phyloP scores from a whole-genome alignment of 202 grass and related monocot genomes.

The Hordeum pubiflorum region DNA sequence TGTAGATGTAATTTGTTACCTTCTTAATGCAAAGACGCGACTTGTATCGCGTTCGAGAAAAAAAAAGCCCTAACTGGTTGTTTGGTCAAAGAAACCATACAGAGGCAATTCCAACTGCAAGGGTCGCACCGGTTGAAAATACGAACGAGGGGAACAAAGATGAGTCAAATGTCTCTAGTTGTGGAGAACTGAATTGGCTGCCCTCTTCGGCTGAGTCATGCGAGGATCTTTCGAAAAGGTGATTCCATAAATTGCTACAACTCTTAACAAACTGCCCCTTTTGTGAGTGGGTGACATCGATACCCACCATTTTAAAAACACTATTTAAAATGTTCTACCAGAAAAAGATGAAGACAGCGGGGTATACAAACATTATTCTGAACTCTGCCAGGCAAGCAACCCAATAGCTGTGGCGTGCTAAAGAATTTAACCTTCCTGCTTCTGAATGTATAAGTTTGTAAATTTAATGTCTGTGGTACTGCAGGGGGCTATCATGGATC shows the following conservation, averaged over 20 bases:
- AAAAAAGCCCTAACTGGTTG: constrained; percentile 75
- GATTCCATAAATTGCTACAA: constrained; percentile 39
- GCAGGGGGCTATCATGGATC: constrained; percentile 69
- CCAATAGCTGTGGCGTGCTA: not conserved
- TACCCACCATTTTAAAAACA: too few species aligned
- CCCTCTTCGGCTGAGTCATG: constrained; percentile 32
- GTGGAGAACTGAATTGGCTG: constrained; percentile 52
- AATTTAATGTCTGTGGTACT: not conserved
- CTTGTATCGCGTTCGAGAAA: too few species aligned
- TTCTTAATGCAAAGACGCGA: too few species aligned
- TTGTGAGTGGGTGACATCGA: too few species aligned
- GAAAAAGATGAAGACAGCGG: constrained; percentile 56
- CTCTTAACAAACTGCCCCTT: too few species aligned
- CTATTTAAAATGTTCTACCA: too few species aligned
- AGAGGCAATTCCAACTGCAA: constrained; percentile 28
- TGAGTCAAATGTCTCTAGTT: constrained; percentile 25
- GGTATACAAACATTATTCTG: constrained; percentile 65
- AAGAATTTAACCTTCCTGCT: not conserved
- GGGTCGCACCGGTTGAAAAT: constrained; percentile 31
- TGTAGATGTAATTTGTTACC: too few species aligned
- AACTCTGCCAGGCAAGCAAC: constrained; percentile 51
- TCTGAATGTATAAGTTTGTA: not conserved
- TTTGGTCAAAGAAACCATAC: constrained; percentile 83
- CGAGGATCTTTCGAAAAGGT: constrained; percentile 76
- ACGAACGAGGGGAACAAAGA: constrained; percentile 18